Base-by-base conservation (phyloP, 1,284 basidiomycete genomes). In the Sanghuangporus baumii region DNA sequence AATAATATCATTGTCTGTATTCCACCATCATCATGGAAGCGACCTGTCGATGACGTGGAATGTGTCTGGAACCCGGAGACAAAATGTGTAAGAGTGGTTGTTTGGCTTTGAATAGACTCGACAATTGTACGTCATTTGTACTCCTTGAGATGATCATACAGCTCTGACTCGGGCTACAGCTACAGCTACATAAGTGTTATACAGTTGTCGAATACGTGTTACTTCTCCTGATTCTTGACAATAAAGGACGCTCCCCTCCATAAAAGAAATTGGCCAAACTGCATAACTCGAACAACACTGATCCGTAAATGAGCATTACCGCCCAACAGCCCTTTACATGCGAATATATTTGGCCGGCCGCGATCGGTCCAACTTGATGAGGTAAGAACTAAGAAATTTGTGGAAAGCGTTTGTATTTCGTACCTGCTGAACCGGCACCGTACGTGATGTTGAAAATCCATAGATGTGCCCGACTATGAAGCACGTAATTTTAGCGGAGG, bases 391-490 rank as follows among this genome's bases (percentile, higher is more conserved):
- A 9, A 50, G 57, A 11, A 46, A 48, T 18, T 61, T 31, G 37
- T 69, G 64, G n/a, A 66, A 51, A 23, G 51, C 57, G 55, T 8
- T 8, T 18, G 9, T 34, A 47, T 26, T 23, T 67, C 75, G 64
- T 61, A 81, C 84, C 68, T 57, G 82, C 75, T 38, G 84, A 80
- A 26, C 87, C 88, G 57, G 87, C 71, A 2, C 86, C 87, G 64
- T 84, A 89, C 2, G 81, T 82, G 14, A 90, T 67, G 71, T 90
- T 90, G 70, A 88, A 88, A 83, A 85, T 2, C 84, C 81, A 68
- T 86, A 87, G 1, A 84, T 76, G 69, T 90, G 88, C 1, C 80
- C 88, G 71, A 86, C 88, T 81, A 20, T 20, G 3, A 18, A 58
- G 18, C 12, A n/a, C 18, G 8, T 9, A 58, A 3, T 57, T 31